These are phyloP conservation scores for Claviceps maximensis DNA, from an alignment of 2,329 filamentous ascomycete species.

Conservation along the genomic window DNA sequence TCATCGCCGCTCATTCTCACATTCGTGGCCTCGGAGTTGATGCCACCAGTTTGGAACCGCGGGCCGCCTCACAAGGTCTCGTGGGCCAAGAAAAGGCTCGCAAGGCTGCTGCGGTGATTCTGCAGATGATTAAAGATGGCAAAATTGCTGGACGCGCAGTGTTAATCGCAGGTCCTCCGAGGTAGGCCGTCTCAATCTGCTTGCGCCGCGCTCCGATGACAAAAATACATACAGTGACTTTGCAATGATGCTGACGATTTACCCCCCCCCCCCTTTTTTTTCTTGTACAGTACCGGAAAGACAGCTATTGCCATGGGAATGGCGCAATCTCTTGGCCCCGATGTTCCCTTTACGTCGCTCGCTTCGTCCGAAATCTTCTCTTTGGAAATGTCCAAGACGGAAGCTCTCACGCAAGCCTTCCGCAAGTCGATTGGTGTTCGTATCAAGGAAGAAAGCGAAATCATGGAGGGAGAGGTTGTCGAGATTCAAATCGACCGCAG, in stretches of 20 bases:
- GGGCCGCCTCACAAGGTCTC: slow-evolving; percentile 74
- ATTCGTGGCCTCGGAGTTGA: slow-evolving; percentile 93
- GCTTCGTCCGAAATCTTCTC: slow-evolving; percentile 97
- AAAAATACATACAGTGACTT: not conserved
- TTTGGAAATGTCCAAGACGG: slow-evolving; percentile 98
- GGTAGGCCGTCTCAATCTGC: slow-evolving; percentile 25
- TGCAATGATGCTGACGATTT: not conserved
- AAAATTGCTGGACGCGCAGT: slow-evolving; percentile 95
- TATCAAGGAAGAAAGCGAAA: slow-evolving; percentile 98
- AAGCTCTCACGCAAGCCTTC: slow-evolving; percentile 96
- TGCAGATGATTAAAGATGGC: slow-evolving; percentile 98
- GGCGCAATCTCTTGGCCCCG: slow-evolving; percentile 85
- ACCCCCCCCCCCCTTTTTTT: too few species aligned
- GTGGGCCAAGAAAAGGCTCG: slow-evolving; percentile 94
- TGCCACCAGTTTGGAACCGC: slow-evolving; percentile 76
- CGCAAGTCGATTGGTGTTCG: slow-evolving; percentile 95
- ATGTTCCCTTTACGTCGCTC: slow-evolving; percentile 93
- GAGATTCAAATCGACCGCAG: slow-evolving; percentile 98
- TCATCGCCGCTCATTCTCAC: slow-evolving; percentile 96
- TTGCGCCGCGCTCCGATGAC: not conserved
- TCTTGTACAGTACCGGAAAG: slow-evolving; percentile 68
- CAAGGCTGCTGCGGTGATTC: slow-evolving; percentile 88
- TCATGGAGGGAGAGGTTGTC: slow-evolving; percentile 97
- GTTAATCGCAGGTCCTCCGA: slow-evolving; percentile 86
- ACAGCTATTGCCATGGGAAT: slow-evolving; percentile 98